Base-by-base conservation (phyloP, 192 early-diverging fungal genomes). In the Paraglomus occultum region DNA sequence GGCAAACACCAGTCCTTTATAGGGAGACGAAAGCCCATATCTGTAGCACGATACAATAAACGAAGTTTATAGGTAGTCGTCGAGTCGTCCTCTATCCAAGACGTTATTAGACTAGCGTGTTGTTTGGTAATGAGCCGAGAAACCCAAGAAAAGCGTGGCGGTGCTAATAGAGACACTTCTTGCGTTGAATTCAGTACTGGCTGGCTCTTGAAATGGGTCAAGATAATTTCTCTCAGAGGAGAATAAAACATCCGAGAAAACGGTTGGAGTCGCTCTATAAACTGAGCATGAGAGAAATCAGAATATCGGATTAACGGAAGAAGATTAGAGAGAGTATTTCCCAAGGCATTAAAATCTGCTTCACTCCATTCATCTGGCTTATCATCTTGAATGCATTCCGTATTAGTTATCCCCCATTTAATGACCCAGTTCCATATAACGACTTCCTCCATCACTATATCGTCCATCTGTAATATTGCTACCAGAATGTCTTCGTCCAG, bases 351-450 rank as follows among this genome's bases (percentile, higher is more conserved):
- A 15, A 62, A 43, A 42, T 62, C 8, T 4, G 6, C 18, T n/a
- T 7, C 6, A 0, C 42, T 18, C 59, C 59, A 62, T 4, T 44
- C 12, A 9, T 17, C 46, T 44, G 17, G 39, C 11, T 62, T 20
- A 8, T 62, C 38, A 62, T 62, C 23, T 42, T 22, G 7, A 57
- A 22, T 57, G 15, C 3, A n/a, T 6, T 45, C 17, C 0, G 42
- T 42, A 18, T 62, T 42, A 10, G 23, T n/a, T 12, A 62, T 62
- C 20, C 59, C 59, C 59, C 59, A 62, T 62, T 44, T 20, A 62
- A 62, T 42, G n/a, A 62, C 10, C 42, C 46, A 44, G 12, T 62
- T 39, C 59, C 59, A 62, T 20, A 62, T 62, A 45, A 45, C 59
- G 1, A 62, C 22, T 62, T 62, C 59, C 46, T 62, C 42, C 6